Evolutionary conservation across 192 early-diverging fungal species (phyloP).

Genomic region (Anaeromyces robustus): DNA sequence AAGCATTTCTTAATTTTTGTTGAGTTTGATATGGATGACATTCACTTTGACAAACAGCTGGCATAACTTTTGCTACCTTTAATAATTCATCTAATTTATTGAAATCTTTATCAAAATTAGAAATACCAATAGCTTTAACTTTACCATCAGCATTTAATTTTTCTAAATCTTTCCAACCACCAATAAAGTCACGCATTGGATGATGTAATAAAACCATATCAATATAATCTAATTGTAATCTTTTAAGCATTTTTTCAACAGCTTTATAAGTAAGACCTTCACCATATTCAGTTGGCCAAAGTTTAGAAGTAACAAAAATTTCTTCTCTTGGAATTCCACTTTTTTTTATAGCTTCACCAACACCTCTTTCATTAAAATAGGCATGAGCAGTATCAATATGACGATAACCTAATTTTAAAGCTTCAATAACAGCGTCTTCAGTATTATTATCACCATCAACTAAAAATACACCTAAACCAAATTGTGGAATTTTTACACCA

Average conservation of each 20-base stretch:
- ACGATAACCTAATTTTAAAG: background rate
- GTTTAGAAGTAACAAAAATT: slow-evolving; percentile 1
- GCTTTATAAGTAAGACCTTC: background rate
- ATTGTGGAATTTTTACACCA: background rate
- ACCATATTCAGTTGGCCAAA: background rate
- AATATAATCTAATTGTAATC: background rate
- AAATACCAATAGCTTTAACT: slow-evolving; percentile 3
- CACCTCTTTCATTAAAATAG: background rate
- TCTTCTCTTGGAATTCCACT: background rate
- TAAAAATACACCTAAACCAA: background rate
- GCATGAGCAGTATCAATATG: background rate
- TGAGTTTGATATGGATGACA: background rate
- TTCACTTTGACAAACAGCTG: background rate
- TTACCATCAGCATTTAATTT: background rate
- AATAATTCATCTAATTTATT: background rate
- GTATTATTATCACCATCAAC: background rate
- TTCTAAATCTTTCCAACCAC: background rate
- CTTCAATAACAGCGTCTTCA: background rate
- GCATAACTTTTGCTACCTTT: background rate
- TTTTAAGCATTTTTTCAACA: background rate
- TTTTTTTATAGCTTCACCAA: background rate
- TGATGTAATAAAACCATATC: background rate
- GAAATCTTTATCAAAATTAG: background rate
- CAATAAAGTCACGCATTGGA: background rate
- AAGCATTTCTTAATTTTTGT: background rate